Evolutionary conservation across 129 eudicot species (phyloP), one percentile per base, ranked within the genome.

Genomic region (Lactuca sativa): DNA sequence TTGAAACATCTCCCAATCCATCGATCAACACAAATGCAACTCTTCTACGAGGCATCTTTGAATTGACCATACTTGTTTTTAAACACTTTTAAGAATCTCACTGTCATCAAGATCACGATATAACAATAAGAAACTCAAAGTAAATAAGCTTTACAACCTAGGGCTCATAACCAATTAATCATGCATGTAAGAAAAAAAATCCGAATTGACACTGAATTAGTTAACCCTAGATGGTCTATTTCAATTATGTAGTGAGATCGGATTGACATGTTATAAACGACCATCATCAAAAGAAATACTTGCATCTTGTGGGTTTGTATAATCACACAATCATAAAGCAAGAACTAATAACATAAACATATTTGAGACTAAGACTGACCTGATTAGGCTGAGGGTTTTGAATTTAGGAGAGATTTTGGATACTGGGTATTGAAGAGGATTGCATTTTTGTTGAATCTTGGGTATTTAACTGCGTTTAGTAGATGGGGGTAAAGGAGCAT

Each of bases 1-100:
- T 59, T 3, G 98, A 86, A 18, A 93, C 98, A 71, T 93, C 98
- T n/a, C 97, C 98, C 61, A 93, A 4, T 41, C 98, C 98, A 74
- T 93, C 98, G 61, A 93, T 83, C 49, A 93, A 76, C 80, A 93
- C 88, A 64, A 93, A 90, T 37, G 98, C 98, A 7, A 93, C 91
- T 80, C 98, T 82, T 73, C 80, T 78, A 78, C 75, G 82, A 3
- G 88, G 83, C 56, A 57, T 62, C 32, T 75, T 66, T 0, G 82
- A 78, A 70, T 71, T 69, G 49, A 74, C 88, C 95, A 89, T 86
- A 44, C 54, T 72, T 59, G 16, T 59, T 72, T 51, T 57, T 31
- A 64, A 55, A 71, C 57, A 54, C 73, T 62, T 77, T 11, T 8
- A 18, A 32, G 10, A 34, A 74, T 68, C 62, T 37, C 14, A 74